phyloP scores from a whole-genome alignment of 75 land plant genomes.

The Selaginella tamariscina region DNA sequence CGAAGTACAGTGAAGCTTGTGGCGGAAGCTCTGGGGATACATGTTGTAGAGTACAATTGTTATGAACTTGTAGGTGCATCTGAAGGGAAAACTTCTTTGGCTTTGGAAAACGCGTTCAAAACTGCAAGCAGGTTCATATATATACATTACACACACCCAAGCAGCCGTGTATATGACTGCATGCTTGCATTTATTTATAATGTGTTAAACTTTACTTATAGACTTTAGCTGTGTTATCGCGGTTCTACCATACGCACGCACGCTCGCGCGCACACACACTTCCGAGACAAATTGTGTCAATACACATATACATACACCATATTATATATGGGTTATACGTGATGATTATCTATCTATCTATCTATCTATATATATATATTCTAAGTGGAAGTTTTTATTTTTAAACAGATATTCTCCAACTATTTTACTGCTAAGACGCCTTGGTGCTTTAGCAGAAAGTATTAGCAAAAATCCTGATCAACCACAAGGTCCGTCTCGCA shows the following conservation, averaged over 20 bases:
- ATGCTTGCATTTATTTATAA: too few relatives aligned
- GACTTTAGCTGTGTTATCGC: too few relatives aligned
- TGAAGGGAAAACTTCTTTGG: constrained; percentile 52
- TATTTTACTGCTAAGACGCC: constrained; percentile 59
- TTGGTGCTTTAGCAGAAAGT: constrained; percentile 50
- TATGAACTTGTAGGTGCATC: constrained; percentile 61
- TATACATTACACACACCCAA: background rate
- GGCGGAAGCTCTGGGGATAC: constrained; percentile 56
- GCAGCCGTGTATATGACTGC: background rate
- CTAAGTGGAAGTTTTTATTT: too few relatives aligned
- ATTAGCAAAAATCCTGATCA: constrained; percentile 14
- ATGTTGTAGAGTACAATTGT: constrained; percentile 76
- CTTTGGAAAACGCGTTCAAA: constrained; percentile 51
- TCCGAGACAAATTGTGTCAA: too few relatives aligned
- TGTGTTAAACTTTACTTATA: too few relatives aligned
- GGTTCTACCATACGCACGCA: too few relatives aligned
- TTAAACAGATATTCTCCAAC: constrained; percentile 81
- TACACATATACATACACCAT: too few relatives aligned
- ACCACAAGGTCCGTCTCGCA: constrained; percentile 39
- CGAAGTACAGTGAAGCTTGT: constrained; percentile 52
- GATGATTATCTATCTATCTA: too few relatives aligned
- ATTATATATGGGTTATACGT: too few relatives aligned
- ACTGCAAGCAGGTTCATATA: constrained; percentile 71
- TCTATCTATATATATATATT: too few relatives aligned
- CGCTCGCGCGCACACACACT: too few relatives aligned